phyloP scores from a whole-genome alignment of 768 basidiomycete genomes.

The Termitomyces eurrhizus region DNA sequence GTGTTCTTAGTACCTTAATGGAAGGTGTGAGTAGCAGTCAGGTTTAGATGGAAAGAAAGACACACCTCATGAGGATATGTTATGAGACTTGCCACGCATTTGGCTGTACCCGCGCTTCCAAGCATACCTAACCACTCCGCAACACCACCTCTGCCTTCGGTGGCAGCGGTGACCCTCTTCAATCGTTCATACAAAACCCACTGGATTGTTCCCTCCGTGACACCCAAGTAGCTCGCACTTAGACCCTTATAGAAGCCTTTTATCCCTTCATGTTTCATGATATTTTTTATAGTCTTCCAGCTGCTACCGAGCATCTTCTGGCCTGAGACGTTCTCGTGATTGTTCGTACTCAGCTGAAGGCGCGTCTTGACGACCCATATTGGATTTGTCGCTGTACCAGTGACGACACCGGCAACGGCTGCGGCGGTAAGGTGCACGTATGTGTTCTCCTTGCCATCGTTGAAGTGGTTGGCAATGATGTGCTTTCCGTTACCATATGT shows the following conservation, averaged over 20 bases:
- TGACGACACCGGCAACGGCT: slow-evolving; percentile 79
- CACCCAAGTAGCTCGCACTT: slow-evolving; percentile 92
- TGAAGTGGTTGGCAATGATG: slow-evolving; percentile 79
- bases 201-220: slow-evolving; percentile 94
- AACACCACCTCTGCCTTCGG: slow-evolving; percentile 53
- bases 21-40: neutral
- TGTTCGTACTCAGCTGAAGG: slow-evolving; percentile 64
- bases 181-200: slow-evolving; percentile 96
- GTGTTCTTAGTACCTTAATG: slow-evolving; percentile 80
- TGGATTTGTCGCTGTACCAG: slow-evolving; percentile 91
- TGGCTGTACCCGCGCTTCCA: slow-evolving; percentile 88
- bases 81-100: slow-evolving; percentile 89
- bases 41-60: slow-evolving; percentile 5
- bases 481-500: slow-evolving; percentile 97
- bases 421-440: slow-evolving; percentile 86
- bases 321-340: slow-evolving; percentile 12
- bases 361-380: slow-evolving; percentile 99
- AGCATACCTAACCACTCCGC: slow-evolving; percentile 79
- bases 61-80: slow-evolving; percentile 98
- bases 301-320: slow-evolving; percentile 46
- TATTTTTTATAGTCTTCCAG: slow-evolving; percentile 61
- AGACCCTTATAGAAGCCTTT: slow-evolving; percentile 93
- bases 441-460: slow-evolving; percentile 76
- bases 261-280: slow-evolving; percentile 77
- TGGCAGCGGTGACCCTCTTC: slow-evolving; percentile 59